These are phyloP conservation scores for Salvia sclarea DNA, from an alignment of 305 asterid genomes.

Conservation along the genomic window DNA sequence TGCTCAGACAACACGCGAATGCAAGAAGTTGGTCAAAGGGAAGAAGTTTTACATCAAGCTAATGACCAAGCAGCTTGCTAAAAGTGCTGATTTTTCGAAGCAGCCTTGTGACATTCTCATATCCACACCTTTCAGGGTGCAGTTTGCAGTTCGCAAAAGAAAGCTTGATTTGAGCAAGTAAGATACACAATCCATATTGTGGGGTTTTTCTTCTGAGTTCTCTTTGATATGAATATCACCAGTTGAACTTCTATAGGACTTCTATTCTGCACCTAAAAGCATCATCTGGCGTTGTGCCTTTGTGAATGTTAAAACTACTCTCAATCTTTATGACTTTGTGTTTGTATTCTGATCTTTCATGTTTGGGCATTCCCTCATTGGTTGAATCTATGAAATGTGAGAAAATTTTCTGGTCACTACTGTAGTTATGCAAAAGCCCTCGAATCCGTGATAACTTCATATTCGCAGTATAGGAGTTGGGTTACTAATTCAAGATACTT, in stretches of 20 bases:
- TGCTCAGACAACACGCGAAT: constrained; percentile 94
- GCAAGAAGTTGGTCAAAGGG: constrained; percentile 80
- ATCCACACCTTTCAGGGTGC: constrained; percentile 78
- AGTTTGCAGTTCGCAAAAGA: constrained; percentile 68
- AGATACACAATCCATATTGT: constrained; percentile 30
- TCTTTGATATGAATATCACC: background rate
- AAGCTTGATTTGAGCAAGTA: constrained; percentile 93
- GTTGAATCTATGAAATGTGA: background rate
- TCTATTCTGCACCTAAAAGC: constrained; percentile 5
- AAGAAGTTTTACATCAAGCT: constrained; percentile 76
- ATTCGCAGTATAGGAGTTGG: background rate
- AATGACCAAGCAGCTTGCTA: constrained; percentile 87
- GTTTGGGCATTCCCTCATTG: background rate
- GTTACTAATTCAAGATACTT: constrained; percentile 4
- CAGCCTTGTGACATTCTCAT: constrained; percentile 91
- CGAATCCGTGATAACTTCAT: too few species aligned
- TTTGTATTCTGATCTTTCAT: background rate
- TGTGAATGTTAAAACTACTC: background rate
- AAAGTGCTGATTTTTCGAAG: constrained; percentile 76
- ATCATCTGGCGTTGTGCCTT: constrained; percentile 10
- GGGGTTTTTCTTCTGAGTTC: background rate
- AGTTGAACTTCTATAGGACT: background rate
- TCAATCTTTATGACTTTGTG: background rate
- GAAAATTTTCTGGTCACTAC: background rate
- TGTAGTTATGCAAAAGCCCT: too few species aligned